Evolutionary conservation across 2,329 filamentous ascomycete genomes (phyloP), one percentile per base, ranked within the genome.

Genomic region (Pseudogymnoascus sp.): DNA sequence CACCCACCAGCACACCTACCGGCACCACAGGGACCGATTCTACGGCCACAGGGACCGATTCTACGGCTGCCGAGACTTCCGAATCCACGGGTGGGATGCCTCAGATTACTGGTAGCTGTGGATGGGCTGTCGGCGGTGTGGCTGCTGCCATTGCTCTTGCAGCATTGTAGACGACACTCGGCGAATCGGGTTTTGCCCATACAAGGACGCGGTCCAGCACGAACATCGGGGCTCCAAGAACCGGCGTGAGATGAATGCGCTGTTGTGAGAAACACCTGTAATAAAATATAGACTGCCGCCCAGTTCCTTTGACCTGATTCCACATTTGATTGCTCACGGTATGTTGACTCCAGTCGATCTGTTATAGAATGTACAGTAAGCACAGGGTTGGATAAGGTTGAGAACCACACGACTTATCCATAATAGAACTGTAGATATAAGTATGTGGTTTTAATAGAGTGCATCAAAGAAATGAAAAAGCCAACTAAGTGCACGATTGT

Each of bases 31-130:
- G n/a, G 16, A 59, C 55, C 8, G n/a, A 16, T 39, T 23, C 58
- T 31, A 14, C 4, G 21, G 26, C 58, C 33, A n/a, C 55, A 21
- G 55, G 31, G 31, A 59, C 55, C 29, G n/a, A 16, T 39, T 38
- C 58, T 31, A 14, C 6, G 21, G n/a, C 58, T 11, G 35, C 37
- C 31, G 10, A 29, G 33, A 16, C 58, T 8, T 26, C 35, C 6
- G n/a, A n/a, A 38, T 60, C 58, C 3, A 60, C 58, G n/a, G 58
- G 58, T 60, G 58, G 31, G 58, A 60, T 39, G 35, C 31, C 58
- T 39, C 58, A 60, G 19, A 39, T 60, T 16, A 60, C 58, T 11
- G 58, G 58, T 23, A 39, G 35, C 16, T 12, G 35, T 16, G 26
- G 58, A 39, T 60, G 58, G 58, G 58, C 58, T 16, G 33, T 60